Evolutionary conservation across 257 asterid genomes (phyloP), one percentile per base, ranked within the genome.

Genomic region (Solanum infundibuliforme): DNA sequence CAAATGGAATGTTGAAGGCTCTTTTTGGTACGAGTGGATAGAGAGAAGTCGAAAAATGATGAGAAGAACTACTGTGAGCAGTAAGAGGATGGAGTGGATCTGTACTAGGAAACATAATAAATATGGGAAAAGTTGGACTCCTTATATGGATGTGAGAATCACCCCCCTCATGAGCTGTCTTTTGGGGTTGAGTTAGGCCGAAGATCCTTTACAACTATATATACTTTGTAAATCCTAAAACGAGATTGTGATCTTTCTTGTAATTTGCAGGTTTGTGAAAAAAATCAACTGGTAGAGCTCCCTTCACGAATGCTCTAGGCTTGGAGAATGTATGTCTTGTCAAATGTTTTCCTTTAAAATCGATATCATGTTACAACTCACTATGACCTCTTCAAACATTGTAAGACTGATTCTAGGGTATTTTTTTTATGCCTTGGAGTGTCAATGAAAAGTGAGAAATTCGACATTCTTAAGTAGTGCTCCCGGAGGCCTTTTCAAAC

Each of bases 281-380:
- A 68, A 13, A 39, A 6, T n/a, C 99, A 71, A 97, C 99, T 10
- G 98, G 98, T 88, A 95, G 98, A 90, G 95, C 98, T 87, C 98
- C 99, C 85, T 97, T 95, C 87, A 97, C 98, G 29, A 91, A 92
- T 55, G 98, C 98, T 90, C 97, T 97, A 89, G 98, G 99, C 73
- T 89, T 97, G 94, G 99, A 95, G 87, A 97, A 95, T 90, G 98
- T 97, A 91, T 13, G 35, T 90, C 81, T 73, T 71, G 86, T 79
- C 81, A 83, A 86, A 69, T 86, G n/a, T 58, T 36, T 66, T 85
- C 84, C 75, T 68, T 85, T 77, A 52, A 87, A 58, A 83, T 68
- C 25, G 18, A 66, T 75, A 12, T 62, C 41, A 13, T 23, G 62
- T 83, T 14, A 69, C 81, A 35, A 75, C 43, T 91, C 91, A 90